phyloP scores from a whole-genome alignment of 2,329 filamentous ascomycete genomes.

The Botrytis galanthina region DNA sequence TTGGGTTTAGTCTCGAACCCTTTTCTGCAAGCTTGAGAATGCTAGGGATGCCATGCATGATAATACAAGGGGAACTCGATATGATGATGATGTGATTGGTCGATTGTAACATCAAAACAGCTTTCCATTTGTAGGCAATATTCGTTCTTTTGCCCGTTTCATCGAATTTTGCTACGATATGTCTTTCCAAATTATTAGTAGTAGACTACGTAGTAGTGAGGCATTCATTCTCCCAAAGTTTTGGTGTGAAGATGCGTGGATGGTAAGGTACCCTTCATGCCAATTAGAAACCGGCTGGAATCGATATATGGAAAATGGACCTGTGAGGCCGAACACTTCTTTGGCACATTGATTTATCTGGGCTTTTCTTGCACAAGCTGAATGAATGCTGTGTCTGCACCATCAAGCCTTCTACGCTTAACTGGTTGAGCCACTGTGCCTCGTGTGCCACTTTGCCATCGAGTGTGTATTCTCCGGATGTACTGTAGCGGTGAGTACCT shows the following conservation, averaged over 20 bases:
- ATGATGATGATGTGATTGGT: conserved; percentile 14
- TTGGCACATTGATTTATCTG: not conserved
- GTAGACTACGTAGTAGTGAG: no score
- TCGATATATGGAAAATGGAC: no score
- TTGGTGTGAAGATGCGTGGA: not conserved
- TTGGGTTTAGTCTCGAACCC: conserved; percentile 8
- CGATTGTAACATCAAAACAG: conserved; percentile 1
- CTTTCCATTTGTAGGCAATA: not conserved
- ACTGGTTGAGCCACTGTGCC: not conserved
- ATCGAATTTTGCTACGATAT: not conserved
- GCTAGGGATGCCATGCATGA: conserved; percentile 7
- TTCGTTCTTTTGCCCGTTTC: not conserved
- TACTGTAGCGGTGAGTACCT: conserved; percentile 16
- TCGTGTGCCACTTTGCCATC: not conserved
- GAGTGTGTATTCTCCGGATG: not conserved
- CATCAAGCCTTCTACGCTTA: not conserved
- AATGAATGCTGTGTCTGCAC: not conserved
- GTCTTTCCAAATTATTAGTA: no score
- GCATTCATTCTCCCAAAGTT: not conserved
- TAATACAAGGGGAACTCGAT: not conserved
- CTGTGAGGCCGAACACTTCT: not conserved
- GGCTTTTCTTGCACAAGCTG: conserved; percentile 9
- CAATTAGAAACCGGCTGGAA: not conserved
- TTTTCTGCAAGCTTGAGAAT: conserved; percentile 2
- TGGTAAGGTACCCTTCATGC: not conserved